These are phyloP conservation scores for Thermochaetoides thermophila DNA, from an alignment of 495 filamentous ascomycete species.

Conservation along the genomic window DNA sequence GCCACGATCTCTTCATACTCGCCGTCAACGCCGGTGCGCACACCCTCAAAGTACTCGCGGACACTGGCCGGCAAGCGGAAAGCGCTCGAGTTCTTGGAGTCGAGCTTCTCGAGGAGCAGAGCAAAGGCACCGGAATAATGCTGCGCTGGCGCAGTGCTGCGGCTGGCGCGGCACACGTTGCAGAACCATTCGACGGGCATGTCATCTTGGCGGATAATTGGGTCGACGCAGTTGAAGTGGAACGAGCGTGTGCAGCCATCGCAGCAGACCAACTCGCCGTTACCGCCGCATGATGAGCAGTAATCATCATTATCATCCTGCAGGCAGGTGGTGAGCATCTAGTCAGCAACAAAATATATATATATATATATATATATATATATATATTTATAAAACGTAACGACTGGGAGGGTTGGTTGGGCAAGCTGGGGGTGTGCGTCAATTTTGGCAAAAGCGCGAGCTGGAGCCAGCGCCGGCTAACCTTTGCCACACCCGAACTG, in stretches of 20 bases:
- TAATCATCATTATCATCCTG: constrained; percentile 77
- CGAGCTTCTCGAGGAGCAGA: constrained; percentile 40
- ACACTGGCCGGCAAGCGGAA: constrained; percentile 56
- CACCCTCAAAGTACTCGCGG: constrained; percentile 58
- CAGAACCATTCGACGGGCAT: constrained; percentile 76
- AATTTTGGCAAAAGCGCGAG: constrained; percentile 20
- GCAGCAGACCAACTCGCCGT: constrained; percentile 80
- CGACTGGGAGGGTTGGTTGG: constrained; percentile 1
- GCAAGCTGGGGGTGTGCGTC: constrained; percentile 14
- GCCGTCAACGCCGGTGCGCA: constrained; percentile 57
- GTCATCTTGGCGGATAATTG: constrained; percentile 46
- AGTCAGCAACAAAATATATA: too few relatives aligned
- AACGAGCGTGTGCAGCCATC: constrained; percentile 78
- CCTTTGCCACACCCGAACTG: too few relatives aligned
- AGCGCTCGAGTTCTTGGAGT: constrained; percentile 51
- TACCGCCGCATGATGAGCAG: constrained; percentile 67
- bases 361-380: too few relatives aligned
- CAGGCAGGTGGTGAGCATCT: background rate
- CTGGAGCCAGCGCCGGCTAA: constrained; percentile 6
- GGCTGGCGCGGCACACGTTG: constrained; percentile 44
- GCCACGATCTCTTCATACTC: constrained; percentile 53
- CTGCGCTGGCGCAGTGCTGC: constrained; percentile 20
- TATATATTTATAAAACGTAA: too few relatives aligned
- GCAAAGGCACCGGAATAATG: constrained; percentile 38
- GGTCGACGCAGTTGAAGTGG: constrained; percentile 74